phyloP scores from a whole-genome alignment of 495 filamentous ascomycete genomes.

The Hypoxylon trugodes region DNA sequence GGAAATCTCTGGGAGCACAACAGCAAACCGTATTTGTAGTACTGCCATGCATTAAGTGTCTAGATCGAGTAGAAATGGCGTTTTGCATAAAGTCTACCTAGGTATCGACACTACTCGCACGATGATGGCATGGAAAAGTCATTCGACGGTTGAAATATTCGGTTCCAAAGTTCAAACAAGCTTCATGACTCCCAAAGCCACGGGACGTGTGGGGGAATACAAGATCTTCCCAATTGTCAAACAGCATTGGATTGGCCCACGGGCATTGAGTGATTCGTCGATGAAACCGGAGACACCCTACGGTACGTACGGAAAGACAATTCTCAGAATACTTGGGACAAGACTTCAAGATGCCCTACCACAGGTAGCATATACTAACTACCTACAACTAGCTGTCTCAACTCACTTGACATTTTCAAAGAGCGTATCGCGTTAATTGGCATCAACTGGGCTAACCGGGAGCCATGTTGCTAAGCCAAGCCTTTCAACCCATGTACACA shows the following conservation, averaged over 20 bases:
- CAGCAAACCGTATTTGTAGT: constrained; percentile 18
- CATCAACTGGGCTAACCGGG: not conserved
- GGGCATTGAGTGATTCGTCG: constrained; percentile 19
- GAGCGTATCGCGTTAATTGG: not conserved
- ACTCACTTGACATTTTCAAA: not conserved
- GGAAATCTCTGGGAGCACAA: constrained; percentile 24
- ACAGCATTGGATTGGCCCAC: constrained; percentile 15
- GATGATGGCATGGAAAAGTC: constrained; percentile 30
- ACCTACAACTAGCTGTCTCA: not conserved
- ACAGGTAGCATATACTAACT: not conserved
- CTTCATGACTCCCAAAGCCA: not conserved
- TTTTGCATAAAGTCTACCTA: constrained; percentile 12
- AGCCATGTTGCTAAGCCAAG: constrained; percentile 3
- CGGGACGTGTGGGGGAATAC: constrained; percentile 18
- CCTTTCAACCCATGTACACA: too few species aligned
- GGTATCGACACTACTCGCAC: constrained; percentile 12
- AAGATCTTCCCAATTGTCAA: not conserved
- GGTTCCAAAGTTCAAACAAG: constrained; percentile 19
- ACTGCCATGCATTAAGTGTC: constrained; percentile 7
- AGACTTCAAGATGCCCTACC: not conserved
- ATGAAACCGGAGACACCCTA: constrained; percentile 22
- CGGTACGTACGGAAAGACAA: too few species aligned
- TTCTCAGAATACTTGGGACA: too few species aligned
- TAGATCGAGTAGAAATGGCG: constrained; percentile 25
- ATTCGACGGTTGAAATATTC: constrained; percentile 27